Percentiles rank a stretch among this genome's conserved stretches.
phyloP scores from a whole-genome alignment of 805 yeast genomes.

The Kuraishia hungarica region DNA sequence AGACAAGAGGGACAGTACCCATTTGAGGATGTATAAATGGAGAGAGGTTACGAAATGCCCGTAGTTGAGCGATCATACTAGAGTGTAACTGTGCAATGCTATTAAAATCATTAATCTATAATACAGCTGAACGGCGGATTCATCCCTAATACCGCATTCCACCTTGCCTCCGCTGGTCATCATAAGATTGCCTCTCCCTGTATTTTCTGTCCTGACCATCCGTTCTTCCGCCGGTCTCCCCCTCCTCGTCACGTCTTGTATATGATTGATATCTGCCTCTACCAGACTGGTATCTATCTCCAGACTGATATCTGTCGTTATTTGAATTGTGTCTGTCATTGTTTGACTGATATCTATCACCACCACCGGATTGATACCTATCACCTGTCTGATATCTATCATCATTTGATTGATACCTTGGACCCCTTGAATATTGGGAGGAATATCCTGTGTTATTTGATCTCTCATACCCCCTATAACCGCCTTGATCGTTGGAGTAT shows the following conservation, averaged over 20 bases:
- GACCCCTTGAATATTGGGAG: background rate
- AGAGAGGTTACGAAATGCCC: too few species aligned
- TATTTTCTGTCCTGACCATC: background rate
- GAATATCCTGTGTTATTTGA: background rate
- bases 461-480: background rate
- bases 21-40: too few species aligned
- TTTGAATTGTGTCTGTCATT: too few species aligned
- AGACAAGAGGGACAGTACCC: too few species aligned
- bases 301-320: too few species aligned
- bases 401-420: background rate
- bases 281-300: too few species aligned
- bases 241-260: background rate
- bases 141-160: background rate
- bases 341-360: background rate
- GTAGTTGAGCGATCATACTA: too few species aligned
- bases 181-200: background rate
- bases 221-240: background rate
- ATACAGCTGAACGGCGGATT: background rate
- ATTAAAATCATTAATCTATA: background rate
- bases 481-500: background rate
- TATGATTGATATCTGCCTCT: background rate
- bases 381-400: background rate
- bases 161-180: slow-evolving; percentile 1
- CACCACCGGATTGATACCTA: background rate
- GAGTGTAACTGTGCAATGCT: background rate